These are phyloP conservation scores for Pseudogymnoascus sp. DNA, from an alignment of 2,329 filamentous ascomycete species.

Conservation along the genomic window DNA sequence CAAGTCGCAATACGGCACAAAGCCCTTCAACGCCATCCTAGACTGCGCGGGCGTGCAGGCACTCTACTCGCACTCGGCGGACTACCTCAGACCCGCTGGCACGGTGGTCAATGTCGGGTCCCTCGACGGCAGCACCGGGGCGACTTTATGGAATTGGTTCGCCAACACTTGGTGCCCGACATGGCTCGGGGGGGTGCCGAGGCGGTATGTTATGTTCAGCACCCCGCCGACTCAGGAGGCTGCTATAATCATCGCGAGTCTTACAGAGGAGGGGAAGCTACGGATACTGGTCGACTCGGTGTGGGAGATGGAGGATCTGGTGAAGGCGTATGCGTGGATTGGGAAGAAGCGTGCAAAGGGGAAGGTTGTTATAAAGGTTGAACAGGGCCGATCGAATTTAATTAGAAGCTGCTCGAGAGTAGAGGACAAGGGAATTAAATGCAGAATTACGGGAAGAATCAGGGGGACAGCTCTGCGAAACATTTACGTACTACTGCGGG, in stretches of 20 bases:
- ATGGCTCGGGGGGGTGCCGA: constrained; percentile 12
- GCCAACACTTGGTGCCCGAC: constrained; percentile 13
- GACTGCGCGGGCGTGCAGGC: constrained; percentile 13
- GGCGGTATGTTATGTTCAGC: constrained; percentile 13
- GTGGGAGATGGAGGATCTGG: constrained; percentile 31
- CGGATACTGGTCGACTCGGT: constrained; percentile 25
- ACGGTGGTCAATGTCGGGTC: constrained; percentile 11
- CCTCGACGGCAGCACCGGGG: neutral
- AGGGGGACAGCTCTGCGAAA: neutral
- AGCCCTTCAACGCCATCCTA: constrained; percentile 12
- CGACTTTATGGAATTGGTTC: constrained; percentile 10
- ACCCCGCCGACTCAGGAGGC: constrained; percentile 10
- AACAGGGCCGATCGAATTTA: neutral
- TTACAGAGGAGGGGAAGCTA: constrained; percentile 12
- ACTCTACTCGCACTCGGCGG: constrained; percentile 12
- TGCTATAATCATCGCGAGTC: constrained; percentile 3
- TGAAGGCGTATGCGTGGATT: constrained; percentile 31
- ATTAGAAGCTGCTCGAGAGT: neutral
- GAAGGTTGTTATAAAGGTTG: constrained; percentile 28
- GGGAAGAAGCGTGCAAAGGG: constrained; percentile 30
- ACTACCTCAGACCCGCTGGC: constrained; percentile 11
- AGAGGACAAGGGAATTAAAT: neutral
- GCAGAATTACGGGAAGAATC: neutral
- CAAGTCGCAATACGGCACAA: constrained; percentile 7
- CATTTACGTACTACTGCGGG: neutral